Percentiles rank a stretch among this genome's conserved stretches.
Conservation (phyloP, 768 basidiomycete species). For the Termitomyces eurrhizus region DNA sequence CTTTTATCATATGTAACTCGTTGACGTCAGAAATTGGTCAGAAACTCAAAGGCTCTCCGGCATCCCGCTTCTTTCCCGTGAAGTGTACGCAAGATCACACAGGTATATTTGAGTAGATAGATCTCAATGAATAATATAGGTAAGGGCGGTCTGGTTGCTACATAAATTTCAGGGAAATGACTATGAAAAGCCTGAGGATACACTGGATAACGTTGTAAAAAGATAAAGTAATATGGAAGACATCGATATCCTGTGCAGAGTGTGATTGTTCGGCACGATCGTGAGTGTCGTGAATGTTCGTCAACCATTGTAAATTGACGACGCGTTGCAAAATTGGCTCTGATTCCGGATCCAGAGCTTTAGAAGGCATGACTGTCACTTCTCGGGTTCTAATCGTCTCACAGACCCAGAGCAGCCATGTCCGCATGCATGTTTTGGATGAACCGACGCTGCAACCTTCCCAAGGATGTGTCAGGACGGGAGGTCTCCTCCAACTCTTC, state of each 20-base stretch:
- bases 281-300: not conserved
- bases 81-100: not conserved
- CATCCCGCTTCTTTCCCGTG: not conserved
- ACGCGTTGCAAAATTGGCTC: not conserved
- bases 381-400: not conserved
- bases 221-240: not conserved
- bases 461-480: not conserved
- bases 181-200: not conserved
- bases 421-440: not conserved
- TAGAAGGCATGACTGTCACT: not conserved
- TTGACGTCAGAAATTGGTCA: not conserved
- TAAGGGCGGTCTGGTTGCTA: not conserved
- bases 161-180: not conserved
- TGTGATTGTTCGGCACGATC: not conserved
- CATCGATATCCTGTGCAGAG: not conserved
- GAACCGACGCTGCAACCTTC: not conserved
- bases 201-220: not conserved
- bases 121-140: not conserved
- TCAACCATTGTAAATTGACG: not conserved
- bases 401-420: not conserved
- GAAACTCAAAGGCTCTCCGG: not conserved
- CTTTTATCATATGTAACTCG: not conserved
- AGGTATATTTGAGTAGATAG: not conserved
- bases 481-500: conserved; percentile 7
- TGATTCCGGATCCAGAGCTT: not conserved